A percentile compares a stretch with the other conserved stretches of the same genome.
Evolutionary conservation across 140 eudicot species (phyloP).

Genomic region (Flaveria floridana): DNA sequence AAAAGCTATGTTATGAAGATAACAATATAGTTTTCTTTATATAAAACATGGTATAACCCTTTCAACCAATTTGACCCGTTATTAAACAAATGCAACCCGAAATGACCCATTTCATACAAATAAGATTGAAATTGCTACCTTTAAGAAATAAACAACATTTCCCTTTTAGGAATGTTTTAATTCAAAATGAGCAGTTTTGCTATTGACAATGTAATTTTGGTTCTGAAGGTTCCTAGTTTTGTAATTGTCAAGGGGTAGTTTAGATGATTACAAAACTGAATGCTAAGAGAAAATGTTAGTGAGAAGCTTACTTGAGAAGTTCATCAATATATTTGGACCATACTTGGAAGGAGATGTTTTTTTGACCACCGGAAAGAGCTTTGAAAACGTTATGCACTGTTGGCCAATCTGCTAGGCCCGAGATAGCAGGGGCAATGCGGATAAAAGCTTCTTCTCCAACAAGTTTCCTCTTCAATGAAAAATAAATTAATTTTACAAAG

Average conservation of each 20-base stretch:
- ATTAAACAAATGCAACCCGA: constrained; percentile 8
- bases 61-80: constrained; percentile 17
- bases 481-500: constrained; percentile 1
- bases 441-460: constrained; percentile 82
- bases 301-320: constrained; percentile 72
- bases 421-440: constrained; percentile 92
- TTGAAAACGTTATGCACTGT: constrained; percentile 83
- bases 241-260: constrained; percentile 1
- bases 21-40: not conserved
- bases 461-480: constrained; percentile 51
- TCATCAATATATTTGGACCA: constrained; percentile 78
- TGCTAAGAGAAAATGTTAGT: constrained; percentile 9
- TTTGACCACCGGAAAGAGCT: constrained; percentile 78
- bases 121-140: not conserved
- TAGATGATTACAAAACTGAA: constrained; percentile 2
- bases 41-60: not conserved
- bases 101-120: constrained; percentile 7
- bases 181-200: constrained; percentile 1
- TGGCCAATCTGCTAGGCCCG: constrained; percentile 87
- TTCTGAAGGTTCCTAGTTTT: constrained; percentile 15
- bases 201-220: constrained; percentile 4
- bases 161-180: not conserved
- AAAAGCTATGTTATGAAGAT: not conserved
- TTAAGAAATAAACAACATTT: not conserved
- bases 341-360: constrained; percentile 59